A percentile compares a stretch with the other conserved stretches of the same genome.
Evolutionary conservation across 495 filamentous ascomycete genomes (phyloP).

Genomic region (Mycothermus thermophilus): DNA sequence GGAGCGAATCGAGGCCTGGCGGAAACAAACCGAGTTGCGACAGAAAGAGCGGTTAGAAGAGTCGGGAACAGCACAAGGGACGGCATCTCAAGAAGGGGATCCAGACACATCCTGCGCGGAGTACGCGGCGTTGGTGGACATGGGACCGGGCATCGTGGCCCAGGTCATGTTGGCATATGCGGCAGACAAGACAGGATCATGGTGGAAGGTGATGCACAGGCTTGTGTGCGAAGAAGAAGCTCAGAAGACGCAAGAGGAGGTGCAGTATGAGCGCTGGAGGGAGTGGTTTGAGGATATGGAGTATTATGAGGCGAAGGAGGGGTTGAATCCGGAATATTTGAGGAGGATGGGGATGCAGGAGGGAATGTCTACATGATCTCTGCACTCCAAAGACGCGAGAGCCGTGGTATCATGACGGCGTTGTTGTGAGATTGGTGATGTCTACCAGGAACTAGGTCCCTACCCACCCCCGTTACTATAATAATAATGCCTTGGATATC

Average conservation of each 20-base stretch:
- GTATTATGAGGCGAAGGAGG: not conserved
- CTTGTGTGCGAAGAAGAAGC: not conserved
- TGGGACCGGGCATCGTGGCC: not conserved
- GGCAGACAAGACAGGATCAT: not conserved
- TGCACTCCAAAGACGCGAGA: too few species aligned
- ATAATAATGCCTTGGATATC: too few species aligned
- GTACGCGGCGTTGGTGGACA: not conserved
- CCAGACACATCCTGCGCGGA: not conserved
- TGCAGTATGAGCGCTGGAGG: not conserved
- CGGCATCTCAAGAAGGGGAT: too few species aligned
- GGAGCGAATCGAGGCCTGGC: not conserved
- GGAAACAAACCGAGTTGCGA: not conserved
- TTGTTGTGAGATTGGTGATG: too few species aligned
- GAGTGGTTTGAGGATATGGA: constrained; percentile 1
- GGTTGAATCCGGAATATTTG: too few species aligned
- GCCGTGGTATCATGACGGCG: too few species aligned
- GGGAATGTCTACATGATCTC: too few species aligned
- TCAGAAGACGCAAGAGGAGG: not conserved
- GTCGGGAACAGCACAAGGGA: too few species aligned
- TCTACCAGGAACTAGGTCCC: too few species aligned
- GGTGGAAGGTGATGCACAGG: not conserved
- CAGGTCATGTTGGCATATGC: constrained; percentile 1
- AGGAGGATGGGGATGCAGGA: not conserved
- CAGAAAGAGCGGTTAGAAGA: not conserved
- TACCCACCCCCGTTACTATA: too few species aligned